Evolutionary conservation across 495 filamentous ascomycete species (phyloP).

Genomic region (Penicillium waksmanii): DNA sequence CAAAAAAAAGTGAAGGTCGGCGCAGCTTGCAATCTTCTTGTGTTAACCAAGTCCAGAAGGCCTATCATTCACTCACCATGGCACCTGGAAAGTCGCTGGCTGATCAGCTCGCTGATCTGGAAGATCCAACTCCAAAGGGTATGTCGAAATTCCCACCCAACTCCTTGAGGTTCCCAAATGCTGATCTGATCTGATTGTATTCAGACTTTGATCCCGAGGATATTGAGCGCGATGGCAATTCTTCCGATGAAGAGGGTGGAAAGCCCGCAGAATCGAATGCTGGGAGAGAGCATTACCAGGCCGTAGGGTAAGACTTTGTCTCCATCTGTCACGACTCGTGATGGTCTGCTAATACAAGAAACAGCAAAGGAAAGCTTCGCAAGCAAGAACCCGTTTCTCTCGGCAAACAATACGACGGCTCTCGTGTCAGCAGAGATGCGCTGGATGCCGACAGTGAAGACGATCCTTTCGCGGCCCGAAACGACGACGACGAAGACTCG

Average conservation of each 20-base stretch:
- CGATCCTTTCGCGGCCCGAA: conserved; percentile 43
- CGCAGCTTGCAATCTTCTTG: conserved; percentile 9
- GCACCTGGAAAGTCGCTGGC: conserved; percentile 50
- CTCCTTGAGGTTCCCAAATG: neutral
- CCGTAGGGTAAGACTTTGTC: conserved; percentile 62
- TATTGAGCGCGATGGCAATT: conserved; percentile 54
- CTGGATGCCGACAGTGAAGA: conserved; percentile 58
- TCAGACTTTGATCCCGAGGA: conserved; percentile 91
- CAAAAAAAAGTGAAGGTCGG: conserved; percentile 32
- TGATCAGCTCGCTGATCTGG: conserved; percentile 68
- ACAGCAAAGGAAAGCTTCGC: conserved; percentile 82
- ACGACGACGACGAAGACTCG: conserved; percentile 20
- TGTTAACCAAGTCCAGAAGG: neutral
- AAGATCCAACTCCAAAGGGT: conserved; percentile 67
- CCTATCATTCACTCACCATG: conserved; percentile 22
- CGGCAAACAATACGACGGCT: conserved; percentile 82
- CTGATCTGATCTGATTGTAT: conserved; percentile 11
- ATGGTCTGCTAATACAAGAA: conserved; percentile 8
- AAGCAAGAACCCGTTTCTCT: conserved; percentile 62
- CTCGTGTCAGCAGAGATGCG: conserved; percentile 73
- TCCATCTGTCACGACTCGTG: conserved; percentile 6
- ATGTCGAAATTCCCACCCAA: conserved; percentile 8
- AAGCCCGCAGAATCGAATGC: conserved; percentile 48
- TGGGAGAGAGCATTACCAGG: conserved; percentile 81
- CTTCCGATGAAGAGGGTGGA: conserved; percentile 56